Conservation (phyloP, 768 basidiomycete species). For the Boletus rufocinnamomeus region DNA sequence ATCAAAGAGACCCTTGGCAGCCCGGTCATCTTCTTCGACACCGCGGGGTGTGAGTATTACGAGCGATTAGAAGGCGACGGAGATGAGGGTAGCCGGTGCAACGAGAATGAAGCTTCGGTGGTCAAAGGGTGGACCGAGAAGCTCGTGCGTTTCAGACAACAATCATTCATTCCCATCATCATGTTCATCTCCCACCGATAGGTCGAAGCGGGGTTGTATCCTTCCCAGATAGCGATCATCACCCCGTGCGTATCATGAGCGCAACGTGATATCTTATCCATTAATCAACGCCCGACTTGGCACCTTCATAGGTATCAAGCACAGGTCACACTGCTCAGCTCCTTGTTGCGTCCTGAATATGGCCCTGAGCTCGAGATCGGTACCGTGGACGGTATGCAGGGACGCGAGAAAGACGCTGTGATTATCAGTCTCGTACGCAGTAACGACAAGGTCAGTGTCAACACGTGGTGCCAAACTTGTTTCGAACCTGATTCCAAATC, state of each 20-base stretch:
- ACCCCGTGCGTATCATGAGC: conserved; percentile 61
- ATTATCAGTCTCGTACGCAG: conserved; percentile 92
- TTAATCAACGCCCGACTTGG: neutral
- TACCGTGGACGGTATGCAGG: conserved; percentile 96
- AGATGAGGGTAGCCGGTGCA: conserved; percentile 90
- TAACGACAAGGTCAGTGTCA: conserved; percentile 64
- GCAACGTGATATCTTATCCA: neutral
- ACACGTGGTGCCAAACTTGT: conserved; percentile 11
- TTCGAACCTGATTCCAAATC: conserved; percentile 1
- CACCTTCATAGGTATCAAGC: conserved; percentile 72
- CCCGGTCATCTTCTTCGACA: conserved; percentile 93
- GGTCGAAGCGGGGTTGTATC: conserved; percentile 60
- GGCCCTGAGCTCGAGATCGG: conserved; percentile 82
- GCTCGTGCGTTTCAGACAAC: conserved; percentile 50
- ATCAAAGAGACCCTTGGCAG: conserved; percentile 69
- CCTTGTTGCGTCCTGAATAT: conserved; percentile 69
- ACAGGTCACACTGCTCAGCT: conserved; percentile 84
- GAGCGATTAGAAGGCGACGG: conserved; percentile 75
- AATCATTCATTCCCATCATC: too few relatives aligned
- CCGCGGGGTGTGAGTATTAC: conserved; percentile 90
- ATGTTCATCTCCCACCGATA: conserved; percentile 28
- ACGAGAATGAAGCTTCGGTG: conserved; percentile 92
- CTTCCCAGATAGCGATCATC: conserved; percentile 82
- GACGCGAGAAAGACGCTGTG: conserved; percentile 92
- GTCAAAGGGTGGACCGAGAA: conserved; percentile 82